Base-by-base conservation (phyloP, 2,329 filamentous ascomycete species). In the Pseudocercospora pini-densiflorae region DNA sequence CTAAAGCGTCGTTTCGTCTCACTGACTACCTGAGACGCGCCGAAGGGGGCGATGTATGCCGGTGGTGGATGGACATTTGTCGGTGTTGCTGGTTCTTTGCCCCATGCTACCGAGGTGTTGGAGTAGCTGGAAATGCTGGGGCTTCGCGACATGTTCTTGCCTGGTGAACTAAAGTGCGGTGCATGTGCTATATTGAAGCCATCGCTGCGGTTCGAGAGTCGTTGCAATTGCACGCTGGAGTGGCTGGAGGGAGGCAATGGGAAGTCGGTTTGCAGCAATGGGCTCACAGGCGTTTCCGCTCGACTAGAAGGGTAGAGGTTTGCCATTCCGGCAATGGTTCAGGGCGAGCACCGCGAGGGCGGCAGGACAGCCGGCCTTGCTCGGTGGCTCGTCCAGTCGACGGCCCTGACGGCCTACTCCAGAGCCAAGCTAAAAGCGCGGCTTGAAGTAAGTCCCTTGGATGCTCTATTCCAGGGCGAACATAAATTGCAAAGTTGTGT, bases 1-100 rank as follows among this genome's bases (percentile, higher is more conserved):
- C 66, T 89, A 88, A 85, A 90, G 90, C 59, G 88, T 83, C 89
- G 88, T 65, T 89, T 86, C 75, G 91, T 90, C 76, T 93, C 93
- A 65, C 92, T 94, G 72, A 98, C 90, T 69, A 97, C 94, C 77
- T 97, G 93, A 19, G 92, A 93, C 60, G 94, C 95, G 65, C 94
- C 93, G 54, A 93, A 90, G 33, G 89, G 85, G 55, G 94, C 94
- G 74, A 99, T 94, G 80, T 96, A 99, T 19, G 89, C 92, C 31
- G 95, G 90, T 71, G 90, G 84, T 9, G 94, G 95, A 54, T 89
- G 89, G 65, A 94, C 71, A 54, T 74, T 71, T 47, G 68, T 60
- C 8, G 75, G 72, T 31, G 62, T 68, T n/a, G 62, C 61, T 5
- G 69, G 64, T 19, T 66, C 58, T 33, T 69, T 67, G 40, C 54